Base-by-base conservation (phyloP, 2,329 filamentous ascomycete species). In the Byssochlamys sp. region DNA sequence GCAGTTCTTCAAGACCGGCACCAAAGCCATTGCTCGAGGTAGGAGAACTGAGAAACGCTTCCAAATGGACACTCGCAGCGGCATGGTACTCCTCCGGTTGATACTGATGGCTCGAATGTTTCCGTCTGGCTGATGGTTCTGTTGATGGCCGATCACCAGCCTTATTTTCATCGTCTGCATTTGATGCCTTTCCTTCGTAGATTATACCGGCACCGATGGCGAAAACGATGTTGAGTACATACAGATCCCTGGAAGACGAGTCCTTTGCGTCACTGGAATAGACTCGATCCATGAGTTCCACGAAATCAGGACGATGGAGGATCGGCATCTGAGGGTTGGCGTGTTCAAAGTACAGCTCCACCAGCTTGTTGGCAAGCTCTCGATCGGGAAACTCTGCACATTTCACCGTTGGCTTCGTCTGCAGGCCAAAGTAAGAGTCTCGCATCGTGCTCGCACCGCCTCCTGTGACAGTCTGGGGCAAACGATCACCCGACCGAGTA, bases 51-150 rank as follows among this genome's bases (percentile, higher is more conserved):
- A 96, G 78, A 67, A 94, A 96, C 6, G 87, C 85, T 69, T 96
- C 92, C 5, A 97, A 80, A 69, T 97, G 90, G 19, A 95, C 84
- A 63, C 96, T 95, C 14, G 92, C 92, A 56, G 91, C 94, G 1
- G 94, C 91, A 72, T 97, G 92, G 70, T 97, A 97, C 71, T 96
- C 91, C 70, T 97, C 94, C 0, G 92, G 91, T 70, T 95, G 90
- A 62, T 81, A 80, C 69, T 86, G 85, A 75, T 77, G 81, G 72
- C 69, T 82, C 71, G 72, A 82, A 66, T 66, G 77, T 76, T 72
- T 87, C 77, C 61, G 82, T 58, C 75, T 74, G 60, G 79, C 80
- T 31, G 71, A 71, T 24, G 66, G 65, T 31, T 64, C 63, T 10
- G 65, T 62, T 9, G 65, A 61, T 11, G 69, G 66, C 53, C 60